Percentiles rank a stretch among this genome's conserved stretches.
phyloP scores from a whole-genome alignment of 2,329 filamentous ascomycete genomes.

The Ophiostoma sp. region DNA sequence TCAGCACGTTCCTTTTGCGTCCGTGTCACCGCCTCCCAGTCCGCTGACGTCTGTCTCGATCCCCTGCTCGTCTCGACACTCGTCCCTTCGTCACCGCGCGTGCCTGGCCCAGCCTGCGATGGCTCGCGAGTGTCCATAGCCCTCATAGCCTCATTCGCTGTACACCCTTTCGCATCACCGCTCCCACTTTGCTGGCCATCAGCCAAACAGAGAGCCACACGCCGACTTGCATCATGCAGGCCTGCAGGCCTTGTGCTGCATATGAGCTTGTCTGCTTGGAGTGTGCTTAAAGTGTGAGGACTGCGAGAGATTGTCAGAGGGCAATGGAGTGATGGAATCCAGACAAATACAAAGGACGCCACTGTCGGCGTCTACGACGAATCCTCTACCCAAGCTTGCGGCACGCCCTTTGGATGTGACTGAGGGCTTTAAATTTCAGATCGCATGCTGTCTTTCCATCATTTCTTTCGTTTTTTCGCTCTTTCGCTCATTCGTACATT shows the following conservation, averaged over 20 bases:
- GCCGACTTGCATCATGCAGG: conserved; percentile 5
- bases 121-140: too few relatives aligned
- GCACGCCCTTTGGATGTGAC: too few relatives aligned
- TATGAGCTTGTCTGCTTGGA: neutral
- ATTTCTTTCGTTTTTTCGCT: neutral
- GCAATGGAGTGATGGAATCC: too few relatives aligned
- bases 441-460: neutral
- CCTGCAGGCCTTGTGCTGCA: neutral
- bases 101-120: too few relatives aligned
- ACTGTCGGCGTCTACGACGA: too few relatives aligned
- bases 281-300: too few relatives aligned
- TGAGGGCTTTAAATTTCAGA: too few relatives aligned
- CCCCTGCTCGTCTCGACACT: neutral
- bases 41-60: neutral
- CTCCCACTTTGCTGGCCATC: neutral
- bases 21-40: neutral
- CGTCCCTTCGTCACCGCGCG: neutral
- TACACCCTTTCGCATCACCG: neutral
- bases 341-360: too few relatives aligned
- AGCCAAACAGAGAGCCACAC: conserved; percentile 5
- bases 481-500: neutral
- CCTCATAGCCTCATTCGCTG: too few relatives aligned
- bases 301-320: neutral
- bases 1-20: too few relatives aligned
- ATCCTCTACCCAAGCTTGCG: too few relatives aligned